phyloP scores from a whole-genome alignment of 768 basidiomycete species.

The Gloeophyllum trabeum region DNA sequence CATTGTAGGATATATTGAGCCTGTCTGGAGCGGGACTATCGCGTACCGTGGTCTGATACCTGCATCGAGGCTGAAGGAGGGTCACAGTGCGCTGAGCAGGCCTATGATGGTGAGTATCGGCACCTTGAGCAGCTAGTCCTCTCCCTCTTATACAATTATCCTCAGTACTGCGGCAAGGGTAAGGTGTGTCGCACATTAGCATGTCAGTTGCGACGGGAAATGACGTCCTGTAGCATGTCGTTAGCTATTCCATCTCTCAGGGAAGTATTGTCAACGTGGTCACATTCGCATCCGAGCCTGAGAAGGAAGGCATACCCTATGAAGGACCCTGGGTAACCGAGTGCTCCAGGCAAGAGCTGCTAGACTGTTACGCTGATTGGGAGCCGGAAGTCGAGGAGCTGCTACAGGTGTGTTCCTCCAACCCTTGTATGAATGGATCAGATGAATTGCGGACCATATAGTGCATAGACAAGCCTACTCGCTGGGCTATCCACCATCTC shows the following conservation, averaged over 20 bases:
- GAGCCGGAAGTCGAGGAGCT: constrained; percentile 17
- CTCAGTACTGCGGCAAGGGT: constrained; percentile 35
- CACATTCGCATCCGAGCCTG: constrained; percentile 25
- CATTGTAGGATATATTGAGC: constrained; percentile 25
- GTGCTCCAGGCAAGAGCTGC: constrained; percentile 12
- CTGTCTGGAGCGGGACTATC: constrained; percentile 33
- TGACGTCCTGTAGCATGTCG: constrained; percentile 29
- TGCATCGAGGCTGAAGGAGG: constrained; percentile 19
- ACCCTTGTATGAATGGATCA: neutral
- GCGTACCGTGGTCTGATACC: constrained; percentile 36
- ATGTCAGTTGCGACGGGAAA: too few relatives aligned
- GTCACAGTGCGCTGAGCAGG: constrained; percentile 19
- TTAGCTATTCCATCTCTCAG: constrained; percentile 34
- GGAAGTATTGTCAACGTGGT: constrained; percentile 34
- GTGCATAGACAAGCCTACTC: constrained; percentile 16
- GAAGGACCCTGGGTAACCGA: constrained; percentile 15
- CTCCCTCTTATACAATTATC: constrained; percentile 1
- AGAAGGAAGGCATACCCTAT: constrained; percentile 18
- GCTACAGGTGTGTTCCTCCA: constrained; percentile 10
- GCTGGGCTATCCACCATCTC: constrained; percentile 20
- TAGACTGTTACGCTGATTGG: constrained; percentile 17
- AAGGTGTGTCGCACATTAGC: constrained; percentile 20
- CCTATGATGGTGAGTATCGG: constrained; percentile 34
- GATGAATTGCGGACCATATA: constrained; percentile 3
- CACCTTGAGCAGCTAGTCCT: neutral